Evolutionary conservation across 768 basidiomycete genomes (phyloP).

Genomic region (Naganishia friedmannii): DNA sequence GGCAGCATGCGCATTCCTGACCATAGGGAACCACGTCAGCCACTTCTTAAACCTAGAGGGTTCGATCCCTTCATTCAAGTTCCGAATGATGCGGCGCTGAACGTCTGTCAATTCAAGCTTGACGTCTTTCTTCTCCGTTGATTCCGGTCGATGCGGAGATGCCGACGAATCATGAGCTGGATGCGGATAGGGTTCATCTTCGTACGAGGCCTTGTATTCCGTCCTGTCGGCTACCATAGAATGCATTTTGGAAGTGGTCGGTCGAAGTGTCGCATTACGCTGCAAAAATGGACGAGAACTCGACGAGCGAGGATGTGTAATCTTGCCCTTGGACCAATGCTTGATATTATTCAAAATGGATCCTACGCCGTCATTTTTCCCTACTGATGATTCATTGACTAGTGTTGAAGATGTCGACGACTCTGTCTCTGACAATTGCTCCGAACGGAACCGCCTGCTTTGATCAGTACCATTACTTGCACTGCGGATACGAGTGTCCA

Average conservation of each 20-base stretch:
- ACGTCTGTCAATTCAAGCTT: constrained; percentile 34
- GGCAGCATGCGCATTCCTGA: constrained; percentile 42
- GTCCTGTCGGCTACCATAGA: constrained; percentile 7
- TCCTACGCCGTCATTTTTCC: not conserved
- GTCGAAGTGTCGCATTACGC: not conserved
- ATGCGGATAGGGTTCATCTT: constrained; percentile 13
- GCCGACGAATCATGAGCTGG: constrained; percentile 14
- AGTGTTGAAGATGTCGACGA: not conserved
- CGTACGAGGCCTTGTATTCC: constrained; percentile 2
- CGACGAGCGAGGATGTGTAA: too few relatives aligned
- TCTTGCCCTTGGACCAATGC: not conserved
- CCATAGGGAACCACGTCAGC: constrained; percentile 44
- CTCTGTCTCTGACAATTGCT: not conserved
- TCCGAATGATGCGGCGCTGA: constrained; percentile 41
- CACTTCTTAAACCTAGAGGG: constrained; percentile 30
- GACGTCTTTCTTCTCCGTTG: constrained; percentile 9
- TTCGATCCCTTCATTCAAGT: constrained; percentile 36
- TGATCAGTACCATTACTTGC: too few relatives aligned
- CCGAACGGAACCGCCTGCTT: not conserved
- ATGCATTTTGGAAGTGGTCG: constrained; percentile 2
- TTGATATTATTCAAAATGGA: not conserved
- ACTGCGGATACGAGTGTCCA: too few relatives aligned
- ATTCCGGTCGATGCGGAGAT: constrained; percentile 5
- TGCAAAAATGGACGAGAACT: too few relatives aligned
- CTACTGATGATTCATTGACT: not conserved